Evolutionary conservation across 257 asterid species (phyloP).

Genomic region (Nicotiana attenuata): DNA sequence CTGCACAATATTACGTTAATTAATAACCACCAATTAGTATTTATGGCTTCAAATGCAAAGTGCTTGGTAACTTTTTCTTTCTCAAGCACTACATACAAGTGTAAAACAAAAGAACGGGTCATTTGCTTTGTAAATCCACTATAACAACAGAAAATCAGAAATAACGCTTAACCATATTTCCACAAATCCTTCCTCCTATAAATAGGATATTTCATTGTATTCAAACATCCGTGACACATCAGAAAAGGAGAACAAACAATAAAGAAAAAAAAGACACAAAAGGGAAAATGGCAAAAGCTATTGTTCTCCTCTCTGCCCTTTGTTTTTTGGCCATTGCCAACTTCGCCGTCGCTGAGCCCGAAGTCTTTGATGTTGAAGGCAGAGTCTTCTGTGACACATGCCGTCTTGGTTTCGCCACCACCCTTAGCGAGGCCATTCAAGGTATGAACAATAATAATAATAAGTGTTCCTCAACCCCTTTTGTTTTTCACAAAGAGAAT

Average conservation of each 20-base stretch:
- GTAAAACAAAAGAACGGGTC: neutral
- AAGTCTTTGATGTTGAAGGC: conserved; percentile 20
- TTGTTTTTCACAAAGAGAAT: neutral
- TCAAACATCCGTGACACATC: conserved; percentile 1
- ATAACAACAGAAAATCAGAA: neutral
- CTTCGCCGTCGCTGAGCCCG: conserved; percentile 7
- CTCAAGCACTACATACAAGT: neutral
- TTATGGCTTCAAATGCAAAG: too few species aligned
- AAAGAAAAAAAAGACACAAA: neutral
- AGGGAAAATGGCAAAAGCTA: conserved; percentile 23
- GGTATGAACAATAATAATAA: conserved; percentile 3
- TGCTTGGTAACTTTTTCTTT: too few species aligned
- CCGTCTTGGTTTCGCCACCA: conserved; percentile 28
- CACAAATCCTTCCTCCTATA: neutral
- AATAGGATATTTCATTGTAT: neutral
- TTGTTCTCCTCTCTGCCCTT: conserved; percentile 20
- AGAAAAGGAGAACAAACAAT: neutral
- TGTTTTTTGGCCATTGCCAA: conserved; percentile 21
- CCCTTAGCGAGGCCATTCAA: conserved; percentile 13
- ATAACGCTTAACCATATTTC: neutral
- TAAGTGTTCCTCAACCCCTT: neutral
- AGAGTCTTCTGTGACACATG: conserved; percentile 41
- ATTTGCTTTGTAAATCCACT: neutral
- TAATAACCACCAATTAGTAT: too few species aligned
- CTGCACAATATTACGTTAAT: too few species aligned